Evolutionary conservation across 164 flowering plant genomes (phyloP).

Genomic region (Sextonia rubra): DNA sequence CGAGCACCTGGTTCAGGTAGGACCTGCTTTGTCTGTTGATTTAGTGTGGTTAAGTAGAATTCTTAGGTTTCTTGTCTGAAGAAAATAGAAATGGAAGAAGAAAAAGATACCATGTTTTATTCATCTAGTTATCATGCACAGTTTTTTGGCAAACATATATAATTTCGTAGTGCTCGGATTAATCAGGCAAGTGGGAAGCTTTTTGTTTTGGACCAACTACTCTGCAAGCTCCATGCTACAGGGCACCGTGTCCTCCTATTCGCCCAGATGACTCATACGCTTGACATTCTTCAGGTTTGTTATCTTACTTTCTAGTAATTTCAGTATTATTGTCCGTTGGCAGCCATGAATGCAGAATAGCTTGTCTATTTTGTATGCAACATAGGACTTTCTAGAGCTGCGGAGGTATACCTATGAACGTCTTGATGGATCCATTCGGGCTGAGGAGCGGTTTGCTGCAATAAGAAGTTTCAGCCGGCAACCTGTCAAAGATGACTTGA

Average conservation of each 20-base stretch:
- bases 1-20: conserved; percentile 90
- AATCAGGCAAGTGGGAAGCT: conserved; percentile 94
- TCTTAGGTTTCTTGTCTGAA: not conserved
- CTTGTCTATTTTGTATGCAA: not conserved
- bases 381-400: conserved; percentile 78
- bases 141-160: conserved; percentile 1
- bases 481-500: conserved; percentile 17
- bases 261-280: conserved; percentile 95
- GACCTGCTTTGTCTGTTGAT: not conserved
- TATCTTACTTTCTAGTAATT: not conserved
- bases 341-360: not conserved
- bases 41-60: not conserved
- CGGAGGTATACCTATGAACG: conserved; percentile 85
- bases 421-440: conserved; percentile 95
- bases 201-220: conserved; percentile 70
- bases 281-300: conserved; percentile 88
- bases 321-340: not conserved
- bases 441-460: conserved; percentile 98
- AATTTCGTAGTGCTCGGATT: conserved; percentile 7
- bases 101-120: not conserved
- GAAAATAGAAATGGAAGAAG: not conserved
- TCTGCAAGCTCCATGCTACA: conserved; percentile 55
- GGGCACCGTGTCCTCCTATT: conserved; percentile 88
- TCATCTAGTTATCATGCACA: not conserved
- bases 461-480: conserved; percentile 72